These are phyloP conservation scores for Fragaria iinumae DNA, from an alignment of 306 rosid species.

Conservation along the genomic window DNA sequence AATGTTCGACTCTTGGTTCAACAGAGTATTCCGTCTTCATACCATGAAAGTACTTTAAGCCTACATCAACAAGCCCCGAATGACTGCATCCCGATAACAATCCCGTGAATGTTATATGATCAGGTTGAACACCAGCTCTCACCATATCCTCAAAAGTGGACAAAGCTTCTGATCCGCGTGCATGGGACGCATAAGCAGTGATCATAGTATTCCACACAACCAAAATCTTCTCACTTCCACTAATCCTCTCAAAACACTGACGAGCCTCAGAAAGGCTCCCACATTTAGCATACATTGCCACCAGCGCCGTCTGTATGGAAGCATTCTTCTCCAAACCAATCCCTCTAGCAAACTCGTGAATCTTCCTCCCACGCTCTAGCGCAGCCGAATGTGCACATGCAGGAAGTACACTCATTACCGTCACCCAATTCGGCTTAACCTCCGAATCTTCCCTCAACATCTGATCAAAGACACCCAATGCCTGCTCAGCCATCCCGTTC, in stretches of 20 bases:
- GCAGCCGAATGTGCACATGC: conserved; percentile 34
- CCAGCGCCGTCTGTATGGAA: conserved; percentile 26
- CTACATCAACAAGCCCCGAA: conserved; percentile 25
- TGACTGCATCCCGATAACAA: conserved; percentile 36
- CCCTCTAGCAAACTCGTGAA: conserved; percentile 18
- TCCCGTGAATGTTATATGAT: conserved; percentile 23
- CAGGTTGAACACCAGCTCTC: conserved; percentile 22
- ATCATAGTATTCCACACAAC: conserved; percentile 29
- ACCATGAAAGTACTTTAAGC: conserved; percentile 15
- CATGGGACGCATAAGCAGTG: conserved; percentile 28
- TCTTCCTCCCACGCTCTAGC: conserved; percentile 25
- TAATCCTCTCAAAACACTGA: conserved; percentile 17
- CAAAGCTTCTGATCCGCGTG: conserved; percentile 25
- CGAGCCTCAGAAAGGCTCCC: conserved; percentile 29
- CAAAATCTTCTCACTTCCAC: not conserved
- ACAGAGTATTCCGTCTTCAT: conserved; percentile 18
- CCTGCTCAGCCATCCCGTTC: conserved; percentile 28
- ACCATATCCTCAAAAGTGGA: conserved; percentile 31
- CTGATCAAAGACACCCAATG: conserved; percentile 26
- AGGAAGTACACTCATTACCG: conserved; percentile 33
- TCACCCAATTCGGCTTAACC: conserved; percentile 32
- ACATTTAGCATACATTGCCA: conserved; percentile 34
- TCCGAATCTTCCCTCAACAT: conserved; percentile 16
- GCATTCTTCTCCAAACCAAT: conserved; percentile 21
- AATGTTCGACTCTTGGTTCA: conserved; percentile 25